Conservation (phyloP, 2,329 filamentous ascomycete genomes). For the Beauveria varroae region DNA sequence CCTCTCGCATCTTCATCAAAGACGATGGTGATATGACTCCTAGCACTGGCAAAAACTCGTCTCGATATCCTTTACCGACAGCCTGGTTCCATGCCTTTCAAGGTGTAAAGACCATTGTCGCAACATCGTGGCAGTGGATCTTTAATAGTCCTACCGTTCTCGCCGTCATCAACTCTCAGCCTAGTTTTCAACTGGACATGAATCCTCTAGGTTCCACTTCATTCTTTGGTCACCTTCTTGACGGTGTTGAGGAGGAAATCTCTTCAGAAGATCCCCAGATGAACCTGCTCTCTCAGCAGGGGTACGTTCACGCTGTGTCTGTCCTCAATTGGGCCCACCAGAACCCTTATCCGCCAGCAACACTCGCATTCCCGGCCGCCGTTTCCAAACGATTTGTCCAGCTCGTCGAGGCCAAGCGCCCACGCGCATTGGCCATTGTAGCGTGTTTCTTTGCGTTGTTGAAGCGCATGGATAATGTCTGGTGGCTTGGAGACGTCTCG, state of each 20-base stretch:
- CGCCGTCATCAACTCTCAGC: conserved; percentile 57
- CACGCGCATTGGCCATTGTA: conserved; percentile 55
- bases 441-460: conserved; percentile 61
- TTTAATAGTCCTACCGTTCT: conserved; percentile 49
- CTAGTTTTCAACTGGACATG: conserved; percentile 52
- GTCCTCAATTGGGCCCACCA: conserved; percentile 60
- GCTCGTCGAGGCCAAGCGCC: conserved; percentile 49
- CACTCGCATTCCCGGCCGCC: conserved; percentile 56
- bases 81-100: conserved; percentile 62
- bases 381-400: conserved; percentile 55
- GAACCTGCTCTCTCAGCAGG: conserved; percentile 34
- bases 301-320: conserved; percentile 57
- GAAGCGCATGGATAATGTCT: conserved; percentile 53
- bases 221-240: conserved; percentile 55
- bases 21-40: conserved; percentile 37
- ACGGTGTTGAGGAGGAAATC: conserved; percentile 50
- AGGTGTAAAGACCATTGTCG: conserved; percentile 58
- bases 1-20: conserved; percentile 54
- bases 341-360: conserved; percentile 49
- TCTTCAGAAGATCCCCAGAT: conserved; percentile 25
- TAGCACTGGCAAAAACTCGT: conserved; percentile 28
- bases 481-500: conserved; percentile 65
- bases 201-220: conserved; percentile 41
- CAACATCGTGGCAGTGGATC: conserved; percentile 57
- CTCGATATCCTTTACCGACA: conserved; percentile 49